Conservation (phyloP, 345 rosid genomes). For the Eucalyptus erythrocorys region DNA sequence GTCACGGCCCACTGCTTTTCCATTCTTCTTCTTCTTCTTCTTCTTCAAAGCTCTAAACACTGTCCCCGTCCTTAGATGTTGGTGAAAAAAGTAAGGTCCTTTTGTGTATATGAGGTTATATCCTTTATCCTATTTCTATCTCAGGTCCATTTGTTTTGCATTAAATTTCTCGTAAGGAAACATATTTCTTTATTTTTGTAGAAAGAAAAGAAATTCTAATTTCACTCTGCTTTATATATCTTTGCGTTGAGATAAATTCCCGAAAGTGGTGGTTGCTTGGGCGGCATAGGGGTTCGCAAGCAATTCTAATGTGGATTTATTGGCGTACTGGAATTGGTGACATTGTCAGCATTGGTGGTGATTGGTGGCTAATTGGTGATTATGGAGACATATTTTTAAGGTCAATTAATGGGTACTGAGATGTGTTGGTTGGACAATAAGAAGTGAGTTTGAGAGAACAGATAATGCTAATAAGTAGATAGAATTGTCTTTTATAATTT, state of each 20-base stretch:
- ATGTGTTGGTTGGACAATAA: not conserved
- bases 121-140: not conserved
- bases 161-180: not conserved
- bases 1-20: not conserved
- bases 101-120: not conserved
- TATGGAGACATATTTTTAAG: not conserved
- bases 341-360: not conserved
- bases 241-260: not conserved
- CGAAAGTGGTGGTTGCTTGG: not conserved
- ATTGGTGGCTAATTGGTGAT: not conserved
- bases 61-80: not conserved
- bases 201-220: not conserved
- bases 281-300: not conserved
- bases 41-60: not conserved
- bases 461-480: not conserved
- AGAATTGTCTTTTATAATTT: not conserved
- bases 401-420: not conserved
- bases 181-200: not conserved
- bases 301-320: not conserved
- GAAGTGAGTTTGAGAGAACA: not conserved
- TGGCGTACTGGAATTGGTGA: not conserved
- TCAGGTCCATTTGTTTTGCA: not conserved
- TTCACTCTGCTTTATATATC: not conserved
- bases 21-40: not conserved
- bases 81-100: not conserved